Base-by-base conservation (phyloP, 2,329 filamentous ascomycete species). In the Nemania sp. region DNA sequence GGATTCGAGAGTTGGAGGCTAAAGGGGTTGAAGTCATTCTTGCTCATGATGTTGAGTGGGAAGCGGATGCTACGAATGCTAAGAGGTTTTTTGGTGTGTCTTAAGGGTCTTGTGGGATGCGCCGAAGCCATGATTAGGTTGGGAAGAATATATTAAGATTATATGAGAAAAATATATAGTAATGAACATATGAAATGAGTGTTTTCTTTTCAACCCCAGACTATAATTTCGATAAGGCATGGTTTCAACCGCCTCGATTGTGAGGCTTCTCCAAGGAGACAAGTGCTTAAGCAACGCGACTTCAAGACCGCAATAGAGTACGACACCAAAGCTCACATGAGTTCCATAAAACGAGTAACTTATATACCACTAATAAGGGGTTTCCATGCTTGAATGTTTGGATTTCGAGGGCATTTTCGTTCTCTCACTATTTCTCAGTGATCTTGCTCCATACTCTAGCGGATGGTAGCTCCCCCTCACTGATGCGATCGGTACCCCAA, bases 1-100 rank as follows among this genome's bases (percentile, higher is more conserved):
- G 77, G 2, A 76, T 79, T 43, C 62, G 66, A 18, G 62, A 24
- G 2, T 29, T 66, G 35, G 73, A 74, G 47, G 24, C 22, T 10
- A 70, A 64, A 8, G 79, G 80, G 0, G 81, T 85, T 6, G 84
- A 86, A 73, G 75, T 85, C 45, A 78, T 86, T 51, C 81, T 84
- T 27, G 82, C 83, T 64, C 84, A 86, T 77, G 84, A 86, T 76
- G 77, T 78, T 41, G 79, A 71, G 6, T 86, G 84, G 84, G 73
- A 72, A 62, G 52, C 24, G 7, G 53, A 74, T 49, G 15, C 29
- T 24, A 60, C 20, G 35, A 74, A 74, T 55, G 56, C 22, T 38
- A 32, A 26, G 8, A 68, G 72, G 3, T 75, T 73, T 62, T 70
- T 75, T 20, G 62, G 62, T 41, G 41, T 43, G 26, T 52, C 29